Evolutionary conservation across 306 rosid genomes (phyloP).

Genomic region (Sicyos baderoa): DNA sequence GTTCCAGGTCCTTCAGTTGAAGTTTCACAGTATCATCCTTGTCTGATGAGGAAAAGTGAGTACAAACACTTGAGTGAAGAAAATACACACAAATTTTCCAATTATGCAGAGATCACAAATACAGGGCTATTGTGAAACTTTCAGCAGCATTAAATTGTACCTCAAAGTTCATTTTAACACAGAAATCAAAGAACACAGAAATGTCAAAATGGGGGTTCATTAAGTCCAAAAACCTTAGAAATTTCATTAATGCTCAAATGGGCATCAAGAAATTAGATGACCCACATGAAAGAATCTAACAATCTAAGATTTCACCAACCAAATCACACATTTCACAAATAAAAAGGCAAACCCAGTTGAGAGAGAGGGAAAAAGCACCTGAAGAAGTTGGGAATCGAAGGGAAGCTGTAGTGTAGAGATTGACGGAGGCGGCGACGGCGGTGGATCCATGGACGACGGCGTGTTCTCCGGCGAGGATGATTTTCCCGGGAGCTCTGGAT

Average conservation of each 20-base stretch:
- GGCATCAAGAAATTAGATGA: conserved; percentile 11
- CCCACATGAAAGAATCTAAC: background rate
- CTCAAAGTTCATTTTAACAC: background rate
- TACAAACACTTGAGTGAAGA: background rate
- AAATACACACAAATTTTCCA: background rate
- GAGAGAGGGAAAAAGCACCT: background rate
- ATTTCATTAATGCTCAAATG: conserved; percentile 7
- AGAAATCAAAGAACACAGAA: background rate
- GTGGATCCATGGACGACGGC: conserved; percentile 97
- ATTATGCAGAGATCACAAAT: background rate
- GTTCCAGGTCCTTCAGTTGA: conserved; percentile 46
- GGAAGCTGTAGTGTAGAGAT: conserved; percentile 59
- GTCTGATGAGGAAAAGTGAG: conserved; percentile 30
- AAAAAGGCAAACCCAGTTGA: background rate
- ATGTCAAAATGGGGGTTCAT: background rate
- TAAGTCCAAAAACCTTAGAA: background rate
- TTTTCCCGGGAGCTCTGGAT: conserved; percentile 89
- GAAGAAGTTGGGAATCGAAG: conserved; percentile 56
- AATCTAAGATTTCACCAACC: background rate
- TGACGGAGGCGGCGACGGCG: conserved; percentile 82
- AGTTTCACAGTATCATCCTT: conserved; percentile 52
- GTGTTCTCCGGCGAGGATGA: conserved; percentile 81
- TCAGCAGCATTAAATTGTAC: background rate
- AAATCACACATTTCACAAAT: background rate
- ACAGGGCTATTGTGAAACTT: background rate